phyloP scores from a whole-genome alignment of 192 early-diverging fungal genomes.

The Entrophospora sp. region DNA sequence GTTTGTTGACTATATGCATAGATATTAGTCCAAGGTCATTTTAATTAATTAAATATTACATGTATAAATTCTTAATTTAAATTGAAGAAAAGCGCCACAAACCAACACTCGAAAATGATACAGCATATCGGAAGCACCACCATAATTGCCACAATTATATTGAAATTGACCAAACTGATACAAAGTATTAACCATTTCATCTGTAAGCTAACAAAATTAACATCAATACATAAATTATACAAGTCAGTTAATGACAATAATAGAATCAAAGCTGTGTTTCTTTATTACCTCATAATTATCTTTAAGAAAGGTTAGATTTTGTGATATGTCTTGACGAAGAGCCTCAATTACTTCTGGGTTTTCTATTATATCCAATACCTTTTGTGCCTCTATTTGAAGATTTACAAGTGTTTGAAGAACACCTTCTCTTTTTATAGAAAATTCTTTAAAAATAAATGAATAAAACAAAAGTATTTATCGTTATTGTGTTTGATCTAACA shows the following conservation, averaged over 20 bases:
- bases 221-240: background rate
- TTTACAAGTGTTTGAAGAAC: constrained; percentile 66
- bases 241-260: background rate
- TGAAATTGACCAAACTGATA: constrained; percentile 86
- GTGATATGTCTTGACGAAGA: constrained; percentile 87
- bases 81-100: constrained; percentile 2
- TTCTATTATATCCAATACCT: constrained; percentile 82
- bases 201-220: constrained; percentile 53
- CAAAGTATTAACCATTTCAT: constrained; percentile 74
- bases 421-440: constrained; percentile 62
- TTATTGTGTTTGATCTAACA: background rate
- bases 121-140: constrained; percentile 82
- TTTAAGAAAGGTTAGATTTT: constrained; percentile 78
- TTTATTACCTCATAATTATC: constrained; percentile 65
- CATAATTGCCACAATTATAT: constrained; percentile 88
- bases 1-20: constrained; percentile 63
- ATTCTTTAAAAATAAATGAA: constrained; percentile 31
- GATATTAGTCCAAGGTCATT: background rate
- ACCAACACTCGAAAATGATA: constrained; percentile 92
- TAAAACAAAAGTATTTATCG: no score
- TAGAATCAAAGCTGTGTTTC: background rate
- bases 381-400: constrained; percentile 63
- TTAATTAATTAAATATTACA: background rate
- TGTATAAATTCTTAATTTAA: background rate
- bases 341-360: constrained; percentile 81